These are phyloP conservation scores for Ramicandelaber brevisporus DNA, from an alignment of 192 early-diverging fungal genomes.

Conservation along the genomic window DNA sequence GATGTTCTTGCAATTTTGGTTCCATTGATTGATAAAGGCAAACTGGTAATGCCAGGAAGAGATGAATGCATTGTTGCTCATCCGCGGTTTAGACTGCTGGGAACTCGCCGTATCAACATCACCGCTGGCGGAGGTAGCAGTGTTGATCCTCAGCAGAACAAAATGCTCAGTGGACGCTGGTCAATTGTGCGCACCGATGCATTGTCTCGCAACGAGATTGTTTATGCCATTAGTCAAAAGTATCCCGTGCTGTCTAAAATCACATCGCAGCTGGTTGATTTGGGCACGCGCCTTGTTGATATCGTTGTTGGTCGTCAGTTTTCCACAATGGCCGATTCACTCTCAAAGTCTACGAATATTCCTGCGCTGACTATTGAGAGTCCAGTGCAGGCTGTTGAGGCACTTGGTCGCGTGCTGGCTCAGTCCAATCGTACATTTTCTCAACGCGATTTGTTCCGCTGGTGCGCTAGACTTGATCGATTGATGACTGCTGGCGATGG, in stretches of 20 bases:
- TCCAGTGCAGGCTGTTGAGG: too few relatives aligned
- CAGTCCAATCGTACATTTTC: too few relatives aligned
- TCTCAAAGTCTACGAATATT: too few relatives aligned
- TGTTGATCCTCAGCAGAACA: too few relatives aligned
- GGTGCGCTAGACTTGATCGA: too few relatives aligned
- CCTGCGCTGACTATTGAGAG: too few relatives aligned
- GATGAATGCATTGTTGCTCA: constrained; percentile 69
- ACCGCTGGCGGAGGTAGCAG: too few relatives aligned
- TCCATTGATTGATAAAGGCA: constrained; percentile 73
- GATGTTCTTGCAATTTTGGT: constrained; percentile 80
- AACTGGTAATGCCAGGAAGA: constrained; percentile 70
- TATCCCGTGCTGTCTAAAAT: constrained; percentile 24
- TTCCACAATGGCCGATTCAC: too few relatives aligned
- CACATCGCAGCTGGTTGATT: constrained; percentile 21
- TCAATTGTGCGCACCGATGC: constrained; percentile 40
- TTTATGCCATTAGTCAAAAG: constrained; percentile 24
- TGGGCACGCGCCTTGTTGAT: constrained; percentile 19
- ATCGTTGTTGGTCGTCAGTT: too few relatives aligned
- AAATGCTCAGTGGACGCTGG: constrained; percentile 44
- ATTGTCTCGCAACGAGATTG: constrained; percentile 30
- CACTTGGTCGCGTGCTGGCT: too few relatives aligned
- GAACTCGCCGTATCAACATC: constrained; percentile 41
- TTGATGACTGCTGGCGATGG: too few relatives aligned
- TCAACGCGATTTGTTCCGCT: too few relatives aligned
- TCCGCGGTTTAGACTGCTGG: constrained; percentile 76